phyloP scores from a whole-genome alignment of 208 protist genomes.

The Trypanosoma avium region DNA sequence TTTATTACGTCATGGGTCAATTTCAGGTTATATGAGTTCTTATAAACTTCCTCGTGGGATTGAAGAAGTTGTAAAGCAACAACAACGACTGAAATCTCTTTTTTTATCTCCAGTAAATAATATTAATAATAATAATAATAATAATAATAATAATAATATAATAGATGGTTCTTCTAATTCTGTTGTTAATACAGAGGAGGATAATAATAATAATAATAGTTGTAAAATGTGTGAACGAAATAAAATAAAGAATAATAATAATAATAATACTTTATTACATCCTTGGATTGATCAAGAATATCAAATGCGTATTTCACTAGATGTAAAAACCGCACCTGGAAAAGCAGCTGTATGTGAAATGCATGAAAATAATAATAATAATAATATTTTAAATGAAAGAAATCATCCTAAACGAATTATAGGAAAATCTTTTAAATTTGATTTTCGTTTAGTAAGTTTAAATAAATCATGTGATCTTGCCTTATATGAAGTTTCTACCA shows the following conservation, averaged over 20 bases:
- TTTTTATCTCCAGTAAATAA: conserved; percentile 21
- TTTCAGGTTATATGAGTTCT: conserved; percentile 17
- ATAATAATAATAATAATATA: neutral
- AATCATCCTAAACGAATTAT: too few relatives aligned
- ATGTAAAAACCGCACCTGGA: neutral
- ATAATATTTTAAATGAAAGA: neutral
- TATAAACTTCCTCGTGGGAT: conserved; percentile 21
- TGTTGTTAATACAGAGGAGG: neutral
- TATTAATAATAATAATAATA: neutral
- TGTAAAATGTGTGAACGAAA: neutral
- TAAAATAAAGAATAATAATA: neutral
- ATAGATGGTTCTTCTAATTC: neutral
- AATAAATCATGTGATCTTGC: conserved; percentile 40
- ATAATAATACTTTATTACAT: neutral
- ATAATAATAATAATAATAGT: neutral
- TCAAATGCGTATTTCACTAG: conserved; percentile 17
- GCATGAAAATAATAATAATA: neutral
- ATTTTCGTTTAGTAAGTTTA: conserved; percentile 42
- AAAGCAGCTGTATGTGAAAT: neutral
- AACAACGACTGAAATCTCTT: conserved; percentile 23
- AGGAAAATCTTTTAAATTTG: conserved; percentile 31
- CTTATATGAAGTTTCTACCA: conserved; percentile 63
- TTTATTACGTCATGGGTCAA: conserved; percentile 20
- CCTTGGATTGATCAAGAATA: conserved; percentile 15
- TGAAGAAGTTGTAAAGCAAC: conserved; percentile 21